Evolutionary conservation across 192 early-diverging fungal species (phyloP).

Genomic region (Globomyces pollinis-pini): DNA sequence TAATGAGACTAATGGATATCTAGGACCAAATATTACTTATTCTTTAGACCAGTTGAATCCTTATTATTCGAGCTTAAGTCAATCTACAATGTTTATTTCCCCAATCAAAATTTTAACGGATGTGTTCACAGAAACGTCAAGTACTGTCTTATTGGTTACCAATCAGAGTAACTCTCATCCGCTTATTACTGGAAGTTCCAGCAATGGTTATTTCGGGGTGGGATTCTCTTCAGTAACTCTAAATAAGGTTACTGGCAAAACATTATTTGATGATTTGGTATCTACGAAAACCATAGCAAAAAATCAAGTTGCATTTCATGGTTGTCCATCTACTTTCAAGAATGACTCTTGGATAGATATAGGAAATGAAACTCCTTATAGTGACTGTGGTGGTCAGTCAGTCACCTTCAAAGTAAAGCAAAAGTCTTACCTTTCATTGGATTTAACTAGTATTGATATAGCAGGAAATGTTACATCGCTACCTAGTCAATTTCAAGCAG

Average conservation of each 20-base stretch:
- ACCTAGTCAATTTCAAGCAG: neutral
- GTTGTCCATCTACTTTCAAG: neutral
- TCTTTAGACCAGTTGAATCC: neutral
- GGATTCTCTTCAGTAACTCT: neutral
- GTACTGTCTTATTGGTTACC: neutral
- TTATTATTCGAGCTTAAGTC: neutral
- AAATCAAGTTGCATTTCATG: conserved; percentile 8
- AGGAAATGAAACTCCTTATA: neutral
- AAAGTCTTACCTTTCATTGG: neutral
- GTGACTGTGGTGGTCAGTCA: neutral
- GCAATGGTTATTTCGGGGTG: conserved; percentile 2
- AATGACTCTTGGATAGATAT: conserved; percentile 6
- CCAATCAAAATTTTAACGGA: neutral
- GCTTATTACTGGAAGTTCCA: neutral
- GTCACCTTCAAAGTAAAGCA: neutral
- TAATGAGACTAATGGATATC: neutral
- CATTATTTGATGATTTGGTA: neutral
- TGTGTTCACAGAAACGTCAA: neutral
- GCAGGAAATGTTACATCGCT: neutral
- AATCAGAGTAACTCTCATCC: neutral
- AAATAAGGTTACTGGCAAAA: neutral
- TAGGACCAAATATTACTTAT: neutral
- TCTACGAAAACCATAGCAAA: neutral
- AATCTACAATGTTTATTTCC: neutral
- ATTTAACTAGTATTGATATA: neutral